phyloP scores from a whole-genome alignment of 352 stramenopile genomes.

The Pythium folliculosum region DNA sequence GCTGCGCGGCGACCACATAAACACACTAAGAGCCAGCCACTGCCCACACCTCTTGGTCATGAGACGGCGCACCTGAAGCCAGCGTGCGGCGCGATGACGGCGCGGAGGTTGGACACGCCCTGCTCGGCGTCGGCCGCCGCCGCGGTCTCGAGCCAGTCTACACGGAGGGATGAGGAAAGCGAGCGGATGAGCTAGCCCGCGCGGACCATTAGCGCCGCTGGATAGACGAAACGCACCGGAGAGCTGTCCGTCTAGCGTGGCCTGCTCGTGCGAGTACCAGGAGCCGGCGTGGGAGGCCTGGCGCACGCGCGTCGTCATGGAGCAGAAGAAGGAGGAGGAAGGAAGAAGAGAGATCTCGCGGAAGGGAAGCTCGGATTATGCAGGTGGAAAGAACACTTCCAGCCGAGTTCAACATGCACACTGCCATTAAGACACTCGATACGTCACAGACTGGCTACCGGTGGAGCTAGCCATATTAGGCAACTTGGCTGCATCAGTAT shows the following conservation, averaged over 20 bases:
- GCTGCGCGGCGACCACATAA: conserved; percentile 37
- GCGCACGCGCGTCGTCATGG: conserved; percentile 42
- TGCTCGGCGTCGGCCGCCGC: conserved; percentile 40
- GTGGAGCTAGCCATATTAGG: background rate
- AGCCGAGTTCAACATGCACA: conserved; percentile 13
- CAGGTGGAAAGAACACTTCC: background rate
- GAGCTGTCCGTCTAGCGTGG: conserved; percentile 63
- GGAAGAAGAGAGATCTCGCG: too few relatives aligned
- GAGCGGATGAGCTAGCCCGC: too few relatives aligned
- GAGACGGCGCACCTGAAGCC: conserved; percentile 58
- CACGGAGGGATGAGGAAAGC: too few relatives aligned
- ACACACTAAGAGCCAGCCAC: too few relatives aligned
- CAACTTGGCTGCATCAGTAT: too few relatives aligned
- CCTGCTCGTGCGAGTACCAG: conserved; percentile 79
- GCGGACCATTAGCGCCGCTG: too few relatives aligned
- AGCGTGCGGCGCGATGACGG: conserved; percentile 87
- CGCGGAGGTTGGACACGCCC: conserved; percentile 48
- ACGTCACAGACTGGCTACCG: background rate
- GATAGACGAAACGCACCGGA: too few relatives aligned
- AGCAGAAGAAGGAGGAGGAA: background rate
- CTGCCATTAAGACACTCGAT: background rate
- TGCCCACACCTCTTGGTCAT: background rate
- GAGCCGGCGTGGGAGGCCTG: conserved; percentile 78
- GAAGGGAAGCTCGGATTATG: background rate
- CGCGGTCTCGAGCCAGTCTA: conserved; percentile 60